Evolutionary conservation across 2,329 filamentous ascomycete genomes (phyloP), one percentile per base, ranked within the genome.

Genomic region (Graphilbum fragrans): DNA sequence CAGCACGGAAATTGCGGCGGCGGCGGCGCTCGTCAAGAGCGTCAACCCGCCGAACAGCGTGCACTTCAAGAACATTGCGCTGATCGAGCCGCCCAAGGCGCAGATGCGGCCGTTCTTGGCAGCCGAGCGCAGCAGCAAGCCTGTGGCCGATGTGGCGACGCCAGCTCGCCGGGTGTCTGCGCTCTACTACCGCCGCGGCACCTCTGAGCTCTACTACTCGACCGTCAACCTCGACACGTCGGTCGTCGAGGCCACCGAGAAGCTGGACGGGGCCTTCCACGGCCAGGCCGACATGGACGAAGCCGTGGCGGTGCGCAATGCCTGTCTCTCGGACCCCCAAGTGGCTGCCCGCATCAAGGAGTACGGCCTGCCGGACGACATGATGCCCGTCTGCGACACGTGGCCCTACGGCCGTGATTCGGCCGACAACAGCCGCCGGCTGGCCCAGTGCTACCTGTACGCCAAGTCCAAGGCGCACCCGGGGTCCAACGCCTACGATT

Each of bases 401-500:
- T 80, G 76, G 76, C 75, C 76, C 39, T 80, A 77, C 49, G 76
- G 71, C 69, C 52, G 34, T 49, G 69, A 73, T 46, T 69, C 69
- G 20, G 37, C 38, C 38, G 38, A 41, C 35, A 37, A 39, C 33
- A 29, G 42, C 10, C 19, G 18, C 14, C 45, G 45, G 16, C 16
- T 36, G 17, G 78, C 69, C 52, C 77, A 82, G 52, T 43, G 74
- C 42, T 64, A 69, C 27, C 77, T 73, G 55, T 82, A 79, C 58
- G 57, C 82, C 40, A 82, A 82, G 56, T 66, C 80, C 57, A 63
- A 74, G 17, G 77, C 80, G 47, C 54, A 80, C 80, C 4, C 71
- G 74, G n/a, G n/a, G n/a, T 4, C 74, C 41, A 76, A 77, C 49
- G 63, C 69, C 29, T 74, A 74, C 41, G 72, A 72, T 0, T 57